Evolutionary conservation across 257 asterid species (phyloP).

Genomic region (Solanum gracilifrons): DNA sequence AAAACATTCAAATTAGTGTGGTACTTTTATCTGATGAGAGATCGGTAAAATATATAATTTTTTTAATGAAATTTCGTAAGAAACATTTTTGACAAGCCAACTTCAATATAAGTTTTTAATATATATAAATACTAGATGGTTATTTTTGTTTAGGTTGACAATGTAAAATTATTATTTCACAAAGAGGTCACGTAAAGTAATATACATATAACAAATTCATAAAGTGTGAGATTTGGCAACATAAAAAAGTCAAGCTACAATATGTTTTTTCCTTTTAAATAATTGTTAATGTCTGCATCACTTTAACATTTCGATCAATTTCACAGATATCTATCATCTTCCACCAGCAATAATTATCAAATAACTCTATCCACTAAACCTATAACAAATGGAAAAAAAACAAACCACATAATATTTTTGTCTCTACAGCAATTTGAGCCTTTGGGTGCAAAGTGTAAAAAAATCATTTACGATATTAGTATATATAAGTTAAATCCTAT

Average conservation of each 20-base stretch:
- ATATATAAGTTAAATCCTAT: not conserved
- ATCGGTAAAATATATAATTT: not conserved
- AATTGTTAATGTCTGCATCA: not conserved
- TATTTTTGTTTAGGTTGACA: not conserved
- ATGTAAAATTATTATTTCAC: not conserved
- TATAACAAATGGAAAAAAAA: too few species aligned
- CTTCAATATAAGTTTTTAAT: not conserved
- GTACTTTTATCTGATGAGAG: not conserved
- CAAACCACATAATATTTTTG: too few species aligned
- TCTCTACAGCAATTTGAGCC: not conserved
- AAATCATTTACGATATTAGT: not conserved
- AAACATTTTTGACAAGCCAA: not conserved
- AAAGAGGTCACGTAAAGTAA: not conserved
- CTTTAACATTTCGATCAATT: not conserved
- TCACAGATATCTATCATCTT: not conserved
- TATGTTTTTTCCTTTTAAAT: not conserved
- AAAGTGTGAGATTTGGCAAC: not conserved
- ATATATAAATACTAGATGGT: not conserved
- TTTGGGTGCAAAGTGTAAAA: not conserved
- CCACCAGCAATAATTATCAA: rapidly evolving
- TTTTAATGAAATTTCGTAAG: not conserved
- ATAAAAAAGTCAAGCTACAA: not conserved
- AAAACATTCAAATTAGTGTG: too few species aligned
- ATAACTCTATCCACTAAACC: not conserved
- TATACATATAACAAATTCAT: not conserved